Base-by-base conservation (phyloP, 768 basidiomycete genomes). In the Pholiota microspora region DNA sequence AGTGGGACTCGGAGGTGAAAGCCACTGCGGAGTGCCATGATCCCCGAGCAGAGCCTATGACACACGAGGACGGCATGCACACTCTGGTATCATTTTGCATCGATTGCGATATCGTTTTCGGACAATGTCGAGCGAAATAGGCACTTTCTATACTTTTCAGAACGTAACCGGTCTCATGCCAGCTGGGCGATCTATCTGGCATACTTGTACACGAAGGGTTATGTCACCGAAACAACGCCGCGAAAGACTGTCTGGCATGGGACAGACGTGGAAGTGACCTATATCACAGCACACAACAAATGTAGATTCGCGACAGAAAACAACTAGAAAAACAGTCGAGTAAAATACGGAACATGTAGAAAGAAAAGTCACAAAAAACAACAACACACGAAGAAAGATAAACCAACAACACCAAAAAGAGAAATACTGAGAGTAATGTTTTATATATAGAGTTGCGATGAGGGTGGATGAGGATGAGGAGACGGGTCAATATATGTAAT, bases 401-500 rank as follows among this genome's bases (percentile, higher is more conserved):
- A 57, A 8, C 38, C 29, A 29, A 48, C 29, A 49, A 27, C 13
- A 45, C 38, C 10, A 48, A 45, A 46, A 47, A 49, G 53, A 35
- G 56, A 52, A 47, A 23, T 50, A 59, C 53, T 51, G 58, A 51
- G 23, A 24, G 32, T 48, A 51, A 51, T 56, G 54, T 53, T 56
- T 58, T 60, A 58, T 53, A 53, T 49, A 54, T 59, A 56, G 46
- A 53, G 56, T 57, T 56, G 51, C 60, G 59, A 56, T 52, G 55
- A 55, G 47, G 59, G 54, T 51, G 57, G 60, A 46, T 36, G n/a
- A n/a, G n/a, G n/a, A n/a, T n/a, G n/a, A n/a, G n/a, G 13, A 8
- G 31, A 59, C 51, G 53, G 46, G 57, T 50, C 57, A 64, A 56
- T 59, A 60, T 60, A 57, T 57, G 55, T 45, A 58, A 56, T 55